phyloP scores from a whole-genome alignment of 345 rosid genomes.

The Populus pruinosa region DNA sequence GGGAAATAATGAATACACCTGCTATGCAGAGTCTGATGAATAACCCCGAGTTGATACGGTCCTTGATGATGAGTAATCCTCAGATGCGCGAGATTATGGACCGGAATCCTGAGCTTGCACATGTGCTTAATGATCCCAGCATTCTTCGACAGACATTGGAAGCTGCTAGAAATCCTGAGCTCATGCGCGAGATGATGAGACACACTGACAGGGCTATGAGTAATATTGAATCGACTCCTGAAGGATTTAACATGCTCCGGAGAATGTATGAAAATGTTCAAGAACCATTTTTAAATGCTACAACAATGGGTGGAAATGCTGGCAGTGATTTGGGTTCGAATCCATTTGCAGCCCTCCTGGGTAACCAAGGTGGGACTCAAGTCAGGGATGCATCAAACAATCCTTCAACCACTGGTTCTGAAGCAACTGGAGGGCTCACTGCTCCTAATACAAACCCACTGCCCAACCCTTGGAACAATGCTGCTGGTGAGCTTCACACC shows the following conservation, averaged over 20 bases:
- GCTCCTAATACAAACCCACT: slow-evolving; percentile 63
- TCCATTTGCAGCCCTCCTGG: slow-evolving; percentile 55
- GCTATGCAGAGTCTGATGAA: slow-evolving; percentile 71
- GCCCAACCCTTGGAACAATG: slow-evolving; percentile 57
- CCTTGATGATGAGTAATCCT: slow-evolving; percentile 74
- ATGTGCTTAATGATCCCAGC: slow-evolving; percentile 68
- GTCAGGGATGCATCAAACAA: slow-evolving; percentile 39
- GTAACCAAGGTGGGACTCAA: slow-evolving; percentile 40
- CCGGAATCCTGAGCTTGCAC: slow-evolving; percentile 84
- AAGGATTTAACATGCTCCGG: slow-evolving; percentile 80
- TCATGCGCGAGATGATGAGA: slow-evolving; percentile 89
- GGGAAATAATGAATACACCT: slow-evolving; percentile 78
- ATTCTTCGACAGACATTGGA: slow-evolving; percentile 70
- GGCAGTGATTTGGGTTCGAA: slow-evolving; percentile 41
- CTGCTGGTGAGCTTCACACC: slow-evolving; percentile 15
- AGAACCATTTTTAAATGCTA: slow-evolving; percentile 73
- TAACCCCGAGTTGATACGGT: slow-evolving; percentile 69
- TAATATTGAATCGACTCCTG: slow-evolving; percentile 77
- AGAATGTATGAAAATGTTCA: slow-evolving; percentile 86
- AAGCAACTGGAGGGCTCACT: slow-evolving; percentile 39
- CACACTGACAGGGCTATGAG: slow-evolving; percentile 80
- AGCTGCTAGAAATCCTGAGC: slow-evolving; percentile 83
- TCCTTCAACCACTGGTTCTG: slow-evolving; percentile 43
- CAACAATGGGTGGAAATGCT: slow-evolving; percentile 57
- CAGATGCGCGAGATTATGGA: slow-evolving; percentile 81